Conservation (phyloP, 2,329 filamentous ascomycete species). For the Tolypocladium tundrense region DNA sequence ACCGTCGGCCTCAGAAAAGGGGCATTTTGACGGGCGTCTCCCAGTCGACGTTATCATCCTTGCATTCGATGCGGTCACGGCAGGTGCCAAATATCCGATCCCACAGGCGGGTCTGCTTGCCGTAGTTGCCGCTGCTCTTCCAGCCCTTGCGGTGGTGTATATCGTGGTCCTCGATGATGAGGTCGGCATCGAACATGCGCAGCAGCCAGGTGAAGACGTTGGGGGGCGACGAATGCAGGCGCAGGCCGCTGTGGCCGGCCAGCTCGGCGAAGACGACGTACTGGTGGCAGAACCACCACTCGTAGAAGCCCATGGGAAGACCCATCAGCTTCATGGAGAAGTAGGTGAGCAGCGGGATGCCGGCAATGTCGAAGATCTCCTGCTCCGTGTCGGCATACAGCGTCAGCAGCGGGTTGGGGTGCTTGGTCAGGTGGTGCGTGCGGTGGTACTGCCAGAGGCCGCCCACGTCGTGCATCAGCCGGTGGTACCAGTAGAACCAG, state of each 20-base stretch:
- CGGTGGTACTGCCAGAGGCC: slow-evolving; percentile 32
- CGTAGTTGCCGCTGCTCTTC: slow-evolving; percentile 26
- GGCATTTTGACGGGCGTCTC: slow-evolving; percentile 15
- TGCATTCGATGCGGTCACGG: slow-evolving; percentile 23
- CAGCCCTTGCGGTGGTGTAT: slow-evolving; percentile 26
- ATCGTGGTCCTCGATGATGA: slow-evolving; percentile 31
- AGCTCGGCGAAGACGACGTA: slow-evolving; percentile 30
- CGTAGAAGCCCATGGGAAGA: slow-evolving; percentile 33
- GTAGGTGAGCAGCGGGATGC: slow-evolving; percentile 27
- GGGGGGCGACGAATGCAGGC: slow-evolving; percentile 21
- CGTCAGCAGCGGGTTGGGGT: slow-evolving; percentile 30
- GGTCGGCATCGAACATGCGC: slow-evolving; percentile 19
- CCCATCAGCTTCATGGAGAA: slow-evolving; percentile 19
- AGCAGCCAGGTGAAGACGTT: slow-evolving; percentile 21
- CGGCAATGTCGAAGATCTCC: slow-evolving; percentile 29
- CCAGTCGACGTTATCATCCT: slow-evolving; percentile 19
- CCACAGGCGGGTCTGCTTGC: slow-evolving; percentile 27
- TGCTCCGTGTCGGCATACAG: slow-evolving; percentile 30
- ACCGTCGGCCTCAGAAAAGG: slow-evolving; percentile 7
- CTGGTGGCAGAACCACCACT: slow-evolving; percentile 34
- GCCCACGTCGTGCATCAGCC: slow-evolving; percentile 28
- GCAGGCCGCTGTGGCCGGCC: slow-evolving; percentile 26
- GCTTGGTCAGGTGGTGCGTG: slow-evolving; percentile 33
- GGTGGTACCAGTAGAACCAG: slow-evolving; percentile 29
- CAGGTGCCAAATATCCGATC: slow-evolving; percentile 26